A percentile compares a stretch with the other conserved stretches of the same genome.
phyloP scores from a whole-genome alignment of 176 grass and related monocot species.

The Coix lacrymajobi region DNA sequence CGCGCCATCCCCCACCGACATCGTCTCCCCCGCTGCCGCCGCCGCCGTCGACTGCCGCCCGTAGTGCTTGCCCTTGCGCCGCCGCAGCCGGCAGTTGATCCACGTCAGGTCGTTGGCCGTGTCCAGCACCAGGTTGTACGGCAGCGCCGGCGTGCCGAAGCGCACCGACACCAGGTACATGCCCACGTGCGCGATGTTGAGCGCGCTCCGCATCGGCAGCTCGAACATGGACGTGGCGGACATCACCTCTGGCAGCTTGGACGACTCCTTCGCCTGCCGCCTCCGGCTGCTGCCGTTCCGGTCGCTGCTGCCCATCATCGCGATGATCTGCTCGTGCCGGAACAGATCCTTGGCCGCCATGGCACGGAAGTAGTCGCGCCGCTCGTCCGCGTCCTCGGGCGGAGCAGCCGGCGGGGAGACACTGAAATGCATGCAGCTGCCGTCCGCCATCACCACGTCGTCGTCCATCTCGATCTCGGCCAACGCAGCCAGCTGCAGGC shows the following conservation, averaged over 20 bases:
- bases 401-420: slow-evolving; percentile 11
- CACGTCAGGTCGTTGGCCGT: slow-evolving; percentile 87
- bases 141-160: slow-evolving; percentile 71
- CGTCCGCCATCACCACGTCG: background rate
- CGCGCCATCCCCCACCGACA: background rate
- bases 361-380: slow-evolving; percentile 30
- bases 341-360: slow-evolving; percentile 30
- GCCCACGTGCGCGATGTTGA: slow-evolving; percentile 40
- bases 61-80: slow-evolving; percentile 12
- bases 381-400: slow-evolving; percentile 28
- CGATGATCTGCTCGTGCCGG: background rate
- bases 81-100: slow-evolving; percentile 64
- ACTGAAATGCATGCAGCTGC: slow-evolving; percentile 14
- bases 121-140: slow-evolving; percentile 51
- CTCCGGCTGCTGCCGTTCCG: background rate
- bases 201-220: slow-evolving; percentile 63
- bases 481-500: background rate
- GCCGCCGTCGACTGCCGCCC: background rate
- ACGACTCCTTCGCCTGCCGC: background rate
- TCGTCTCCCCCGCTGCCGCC: background rate
- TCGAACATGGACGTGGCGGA: slow-evolving; percentile 33
- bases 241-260: slow-evolving; percentile 25
- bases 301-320: background rate
- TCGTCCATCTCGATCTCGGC: background rate
- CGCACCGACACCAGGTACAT: slow-evolving; percentile 70